These are phyloP conservation scores for Starmera stellimalicola DNA, from an alignment of 1,139 yeast species.

Conservation along the genomic window DNA sequence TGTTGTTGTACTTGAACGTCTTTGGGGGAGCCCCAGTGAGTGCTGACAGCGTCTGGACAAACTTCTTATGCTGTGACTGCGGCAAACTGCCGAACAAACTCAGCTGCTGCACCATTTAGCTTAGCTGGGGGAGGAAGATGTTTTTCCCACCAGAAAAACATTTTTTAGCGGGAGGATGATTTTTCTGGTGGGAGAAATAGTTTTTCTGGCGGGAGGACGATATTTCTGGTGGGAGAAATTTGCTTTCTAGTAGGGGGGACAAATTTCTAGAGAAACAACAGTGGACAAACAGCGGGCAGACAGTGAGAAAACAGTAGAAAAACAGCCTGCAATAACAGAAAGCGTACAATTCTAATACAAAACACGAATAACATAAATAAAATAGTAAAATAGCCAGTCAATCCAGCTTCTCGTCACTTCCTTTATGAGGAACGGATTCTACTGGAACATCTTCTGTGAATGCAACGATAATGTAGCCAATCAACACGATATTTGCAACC, in stretches of 20 bases:
- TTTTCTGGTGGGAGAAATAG: too few relatives aligned
- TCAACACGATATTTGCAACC: slow-evolving; percentile 76
- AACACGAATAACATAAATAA: not conserved
- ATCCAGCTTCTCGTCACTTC: slow-evolving; percentile 27
- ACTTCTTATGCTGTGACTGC: slow-evolving; percentile 22
- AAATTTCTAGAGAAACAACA: too few relatives aligned
- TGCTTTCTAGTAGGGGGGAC: too few relatives aligned
- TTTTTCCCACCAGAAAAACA: too few relatives aligned
- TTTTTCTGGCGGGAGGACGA: too few relatives aligned
- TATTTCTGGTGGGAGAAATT: too few relatives aligned
- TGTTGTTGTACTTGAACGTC: slow-evolving; percentile 19
- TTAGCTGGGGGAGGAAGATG: too few relatives aligned
- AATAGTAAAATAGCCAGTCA: slow-evolving; percentile 1
- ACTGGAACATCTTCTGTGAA: slow-evolving; percentile 63
- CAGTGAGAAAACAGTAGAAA: too few relatives aligned
- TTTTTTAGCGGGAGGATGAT: too few relatives aligned
- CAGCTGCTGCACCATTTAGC: slow-evolving; percentile 33
- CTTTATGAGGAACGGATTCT: slow-evolving; percentile 24
- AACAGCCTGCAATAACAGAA: too few relatives aligned
- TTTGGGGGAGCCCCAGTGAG: slow-evolving; percentile 25
- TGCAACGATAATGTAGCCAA: slow-evolving; percentile 81
- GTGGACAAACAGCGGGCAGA: too few relatives aligned
- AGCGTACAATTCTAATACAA: too few relatives aligned
- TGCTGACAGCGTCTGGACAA: slow-evolving; percentile 24
- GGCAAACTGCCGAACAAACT: slow-evolving; percentile 23